Percentiles rank a stretch among this genome's conserved stretches.
These are phyloP conservation scores for Arbutus unedo DNA, from an alignment of 148 eudicot genomes.

Conservation along the genomic window DNA sequence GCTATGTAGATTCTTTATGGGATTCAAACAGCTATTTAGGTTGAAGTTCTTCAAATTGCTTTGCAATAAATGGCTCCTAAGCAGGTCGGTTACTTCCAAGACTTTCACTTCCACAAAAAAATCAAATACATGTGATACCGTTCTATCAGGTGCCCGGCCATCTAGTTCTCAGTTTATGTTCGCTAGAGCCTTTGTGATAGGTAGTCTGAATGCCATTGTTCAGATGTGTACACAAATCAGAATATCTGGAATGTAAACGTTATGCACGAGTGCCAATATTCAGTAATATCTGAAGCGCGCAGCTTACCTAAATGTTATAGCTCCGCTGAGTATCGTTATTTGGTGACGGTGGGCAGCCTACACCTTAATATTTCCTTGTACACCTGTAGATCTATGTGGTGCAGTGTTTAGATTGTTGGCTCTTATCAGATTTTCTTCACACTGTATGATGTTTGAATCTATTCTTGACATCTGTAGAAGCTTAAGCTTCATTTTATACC, in stretches of 20 bases:
- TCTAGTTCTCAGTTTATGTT: background rate
- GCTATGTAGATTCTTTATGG: background rate
- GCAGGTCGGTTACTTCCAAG: background rate
- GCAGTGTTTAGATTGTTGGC: background rate
- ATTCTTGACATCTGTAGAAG: background rate
- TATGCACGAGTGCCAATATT: background rate
- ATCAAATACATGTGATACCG: background rate
- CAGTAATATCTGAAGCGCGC: background rate
- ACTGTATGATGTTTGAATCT: background rate
- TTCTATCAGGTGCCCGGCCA: background rate
- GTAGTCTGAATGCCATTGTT: background rate
- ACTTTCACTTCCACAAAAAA: background rate
- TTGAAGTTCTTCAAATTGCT: background rate
- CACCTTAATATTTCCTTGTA: background rate
- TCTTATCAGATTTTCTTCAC: background rate
- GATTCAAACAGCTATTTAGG: background rate
- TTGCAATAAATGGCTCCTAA: background rate
- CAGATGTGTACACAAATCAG: background rate
- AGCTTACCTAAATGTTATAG: background rate
- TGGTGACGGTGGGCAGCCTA: background rate
- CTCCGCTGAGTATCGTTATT: background rate
- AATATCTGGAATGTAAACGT: slow-evolving; percentile 7
- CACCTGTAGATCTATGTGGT: background rate
- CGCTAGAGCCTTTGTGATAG: background rate
- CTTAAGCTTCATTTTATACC: background rate